Conservation (phyloP, 2,329 filamentous ascomycete species). For the Scedosporium minutisporum region DNA sequence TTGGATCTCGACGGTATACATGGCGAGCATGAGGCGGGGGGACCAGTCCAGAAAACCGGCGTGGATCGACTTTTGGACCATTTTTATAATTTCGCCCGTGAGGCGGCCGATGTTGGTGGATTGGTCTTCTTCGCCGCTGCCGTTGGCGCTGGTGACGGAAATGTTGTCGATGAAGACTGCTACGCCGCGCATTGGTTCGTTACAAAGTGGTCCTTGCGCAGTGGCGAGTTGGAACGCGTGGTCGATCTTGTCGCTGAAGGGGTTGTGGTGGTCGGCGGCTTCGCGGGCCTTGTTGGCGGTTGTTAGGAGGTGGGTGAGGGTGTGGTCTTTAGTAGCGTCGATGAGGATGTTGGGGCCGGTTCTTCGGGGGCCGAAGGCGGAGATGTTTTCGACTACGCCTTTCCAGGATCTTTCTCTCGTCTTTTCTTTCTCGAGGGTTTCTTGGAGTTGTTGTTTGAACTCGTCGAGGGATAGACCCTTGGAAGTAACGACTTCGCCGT, state of each 20-base stretch:
- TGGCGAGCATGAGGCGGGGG: slow-evolving; percentile 85
- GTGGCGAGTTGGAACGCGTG: slow-evolving; percentile 93
- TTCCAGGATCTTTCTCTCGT: slow-evolving; percentile 64
- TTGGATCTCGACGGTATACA: slow-evolving; percentile 98
- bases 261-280: slow-evolving; percentile 22
- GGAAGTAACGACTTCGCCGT: slow-evolving; percentile 42
- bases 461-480: slow-evolving; percentile 62
- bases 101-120: slow-evolving; percentile 65
- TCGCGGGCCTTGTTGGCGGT: slow-evolving; percentile 19
- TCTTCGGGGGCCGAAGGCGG: slow-evolving; percentile 80
- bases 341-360: slow-evolving; percentile 84
- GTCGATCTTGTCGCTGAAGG: slow-evolving; percentile 68
- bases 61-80: slow-evolving; percentile 73
- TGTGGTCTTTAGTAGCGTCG: slow-evolving; percentile 62
- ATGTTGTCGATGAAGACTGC: slow-evolving; percentile 85
- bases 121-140: slow-evolving; percentile 15
- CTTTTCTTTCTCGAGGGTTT: slow-evolving; percentile 61
- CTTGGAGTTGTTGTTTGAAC: slow-evolving; percentile 63
- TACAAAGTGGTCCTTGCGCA: slow-evolving; percentile 79
- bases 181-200: slow-evolving; percentile 86
- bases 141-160: slow-evolving; percentile 47
- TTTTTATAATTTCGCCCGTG: slow-evolving; percentile 88
- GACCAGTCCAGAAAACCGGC: slow-evolving; percentile 92
- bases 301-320: slow-evolving; percentile 62
- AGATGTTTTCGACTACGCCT: slow-evolving; percentile 66